These are phyloP conservation scores for Grigorovia jiainica DNA, from an alignment of 805 yeast species.

Conservation along the genomic window DNA sequence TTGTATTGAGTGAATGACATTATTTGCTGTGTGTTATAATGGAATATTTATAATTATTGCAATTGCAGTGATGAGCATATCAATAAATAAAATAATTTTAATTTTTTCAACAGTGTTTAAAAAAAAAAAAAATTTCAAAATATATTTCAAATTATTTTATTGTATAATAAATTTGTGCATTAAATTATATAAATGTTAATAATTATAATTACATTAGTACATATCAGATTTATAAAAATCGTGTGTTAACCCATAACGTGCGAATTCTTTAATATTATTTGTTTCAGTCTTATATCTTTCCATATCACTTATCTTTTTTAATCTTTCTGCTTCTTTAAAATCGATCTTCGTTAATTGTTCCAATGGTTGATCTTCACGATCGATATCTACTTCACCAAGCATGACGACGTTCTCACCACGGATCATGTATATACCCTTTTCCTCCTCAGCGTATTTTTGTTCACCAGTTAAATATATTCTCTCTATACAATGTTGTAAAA, in stretches of 20 bases:
- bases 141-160: no score
- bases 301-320: constrained; percentile 26
- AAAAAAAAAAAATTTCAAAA: no score
- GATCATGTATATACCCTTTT: constrained; percentile 72
- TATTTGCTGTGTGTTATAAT: no score
- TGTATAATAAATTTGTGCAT: no score
- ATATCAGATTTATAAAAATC: constrained; percentile 49
- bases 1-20: constrained; percentile 45
- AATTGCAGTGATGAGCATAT: no score
- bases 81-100: no score
- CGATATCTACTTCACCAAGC: constrained; percentile 89
- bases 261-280: constrained; percentile 38
- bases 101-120: no score
- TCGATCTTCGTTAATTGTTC: constrained; percentile 46
- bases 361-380: constrained; percentile 66
- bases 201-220: no score
- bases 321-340: constrained; percentile 50
- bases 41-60: no score
- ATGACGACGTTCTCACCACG: constrained; percentile 95
- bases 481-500: constrained; percentile 83
- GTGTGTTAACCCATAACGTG: constrained; percentile 45
- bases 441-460: constrained; percentile 60
- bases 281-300: constrained; percentile 34
- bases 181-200: no score
- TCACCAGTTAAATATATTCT: constrained; percentile 58